Evolutionary conservation across 345 rosid species (phyloP), one percentile per base, ranked within the genome.

Genomic region (Linum trigynum): DNA sequence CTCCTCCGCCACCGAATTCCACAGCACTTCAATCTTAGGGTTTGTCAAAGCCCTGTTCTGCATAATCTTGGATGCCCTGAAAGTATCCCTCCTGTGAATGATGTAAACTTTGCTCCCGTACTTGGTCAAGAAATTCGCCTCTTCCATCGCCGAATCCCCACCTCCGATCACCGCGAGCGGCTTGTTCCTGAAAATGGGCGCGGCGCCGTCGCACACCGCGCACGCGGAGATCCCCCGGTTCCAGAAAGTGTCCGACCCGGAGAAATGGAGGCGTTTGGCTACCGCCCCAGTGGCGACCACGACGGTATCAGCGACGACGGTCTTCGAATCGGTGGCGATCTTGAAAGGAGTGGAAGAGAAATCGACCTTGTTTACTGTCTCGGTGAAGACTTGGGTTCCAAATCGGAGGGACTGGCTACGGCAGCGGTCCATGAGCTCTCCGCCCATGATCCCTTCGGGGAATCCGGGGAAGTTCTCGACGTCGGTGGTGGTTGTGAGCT

Each of bases 131-230:
- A 83, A 94, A n/a, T 77, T 90, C 0, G 99, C 94, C 73, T 90
- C 99, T 66, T 94, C 97, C 99, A 94, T 94, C 0, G 99, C 99
- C 2, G 99, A 94, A 77, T 94, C 97, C 2, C 99, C 99, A 5
- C 99, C 97, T 0, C 99, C 99, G 35, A 94, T 86, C 23, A 94
- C 99, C 1, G 86, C 97, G 57, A 94, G 73, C 3, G 92, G 87
- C 69, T 86, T 86, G 50, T 84, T 64, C 62, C 87, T 75, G 63
- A 94, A 94, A n/a, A 90, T 88, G 2, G 97, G 99, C 10, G 92
- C 97, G 3, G 99, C 99, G 35, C 99, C 99, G n/a, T 94, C 99
- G 72, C 97, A 90, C n/a, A 94, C 97, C 0, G 96, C 97, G 69
- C 99, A 94, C 1, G 99, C 96, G 4, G 99, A 94, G 45, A 94